phyloP scores from a whole-genome alignment of 2,329 filamentous ascomycete genomes.

The Calonectria honghensis region DNA sequence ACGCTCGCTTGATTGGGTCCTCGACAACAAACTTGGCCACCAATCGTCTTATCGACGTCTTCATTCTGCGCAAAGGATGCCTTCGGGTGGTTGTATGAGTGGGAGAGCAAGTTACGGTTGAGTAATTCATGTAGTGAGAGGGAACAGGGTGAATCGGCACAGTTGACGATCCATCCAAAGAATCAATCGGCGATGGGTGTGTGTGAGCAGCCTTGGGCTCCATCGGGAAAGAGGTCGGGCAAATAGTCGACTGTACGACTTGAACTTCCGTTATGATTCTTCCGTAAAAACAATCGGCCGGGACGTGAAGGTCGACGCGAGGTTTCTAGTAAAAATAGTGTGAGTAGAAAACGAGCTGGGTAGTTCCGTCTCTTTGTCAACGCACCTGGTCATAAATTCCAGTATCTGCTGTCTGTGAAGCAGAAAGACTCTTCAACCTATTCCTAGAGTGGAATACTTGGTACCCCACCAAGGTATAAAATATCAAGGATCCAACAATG shows the following conservation, averaged over 20 bases:
- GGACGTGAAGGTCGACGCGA: constrained; percentile 51
- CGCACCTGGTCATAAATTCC: constrained; percentile 59
- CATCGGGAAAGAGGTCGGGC: constrained; percentile 48
- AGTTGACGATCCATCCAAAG: constrained; percentile 48
- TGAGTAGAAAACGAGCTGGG: constrained; percentile 21
- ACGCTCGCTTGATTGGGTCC: constrained; percentile 77
- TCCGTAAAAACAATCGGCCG: constrained; percentile 65
- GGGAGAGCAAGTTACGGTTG: constrained; percentile 56
- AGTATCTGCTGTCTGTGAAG: constrained; percentile 57
- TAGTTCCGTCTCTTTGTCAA: background rate
- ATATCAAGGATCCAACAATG: constrained; percentile 71
- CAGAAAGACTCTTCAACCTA: constrained; percentile 71
- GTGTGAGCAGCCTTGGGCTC: constrained; percentile 53
- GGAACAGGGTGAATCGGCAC: constrained; percentile 46
- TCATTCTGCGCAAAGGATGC: constrained; percentile 46
- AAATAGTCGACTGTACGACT: constrained; percentile 60
- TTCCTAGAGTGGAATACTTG: constrained; percentile 77
- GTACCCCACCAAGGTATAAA: constrained; percentile 75
- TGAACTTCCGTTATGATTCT: constrained; percentile 73
- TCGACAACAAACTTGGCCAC: constrained; percentile 60
- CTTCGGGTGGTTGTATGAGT: constrained; percentile 30
- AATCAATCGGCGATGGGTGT: constrained; percentile 45
- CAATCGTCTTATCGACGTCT: constrained; percentile 56
- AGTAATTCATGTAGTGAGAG: constrained; percentile 60
- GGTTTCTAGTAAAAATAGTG: constrained; percentile 38